phyloP scores from a whole-genome alignment of 805 yeast genomes.

The Diddensiella santjacobensis region DNA sequence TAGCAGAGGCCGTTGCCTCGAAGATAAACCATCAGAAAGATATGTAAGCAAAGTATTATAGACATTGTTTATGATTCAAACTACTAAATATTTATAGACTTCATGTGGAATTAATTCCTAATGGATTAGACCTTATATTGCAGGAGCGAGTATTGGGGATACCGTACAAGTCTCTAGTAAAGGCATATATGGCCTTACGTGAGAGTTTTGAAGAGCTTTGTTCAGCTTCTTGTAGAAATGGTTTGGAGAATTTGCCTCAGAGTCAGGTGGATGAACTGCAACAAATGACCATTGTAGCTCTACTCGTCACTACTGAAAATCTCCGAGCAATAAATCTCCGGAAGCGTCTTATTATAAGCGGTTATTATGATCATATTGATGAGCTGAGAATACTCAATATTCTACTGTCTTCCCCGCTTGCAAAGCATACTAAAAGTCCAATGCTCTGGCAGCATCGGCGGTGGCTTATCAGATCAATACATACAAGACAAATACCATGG shows the following conservation, averaged over 20 bases:
- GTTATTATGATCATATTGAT: not conserved
- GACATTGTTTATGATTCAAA: too few relatives aligned
- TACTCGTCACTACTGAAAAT: conserved; percentile 33
- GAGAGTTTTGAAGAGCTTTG: not conserved
- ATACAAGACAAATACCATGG: not conserved
- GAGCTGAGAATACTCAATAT: conserved; percentile 29
- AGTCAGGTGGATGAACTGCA: not conserved
- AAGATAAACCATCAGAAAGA: too few relatives aligned
- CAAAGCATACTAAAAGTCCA: conserved; percentile 38
- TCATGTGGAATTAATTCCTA: conserved; percentile 16
- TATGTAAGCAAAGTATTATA: too few relatives aligned
- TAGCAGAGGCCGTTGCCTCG: too few relatives aligned
- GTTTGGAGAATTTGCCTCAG: not conserved
- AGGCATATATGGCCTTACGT: conserved; percentile 14
- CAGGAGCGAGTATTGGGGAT: conserved; percentile 29
- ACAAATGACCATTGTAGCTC: conserved; percentile 21
- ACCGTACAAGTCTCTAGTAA: conserved; percentile 14
- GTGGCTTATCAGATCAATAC: conserved; percentile 25
- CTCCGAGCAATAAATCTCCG: conserved; percentile 29
- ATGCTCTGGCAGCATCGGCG: conserved; percentile 38
- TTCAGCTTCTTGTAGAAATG: not conserved
- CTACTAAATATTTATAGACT: too few relatives aligned
- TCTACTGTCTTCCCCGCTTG: conserved; percentile 32
- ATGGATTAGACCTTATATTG: conserved; percentile 9
- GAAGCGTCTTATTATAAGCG: conserved; percentile 17